Evolutionary conservation across 768 basidiomycete genomes (phyloP), one percentile per base, ranked within the genome.

Genomic region (Rhodotorula diobovata): DNA sequence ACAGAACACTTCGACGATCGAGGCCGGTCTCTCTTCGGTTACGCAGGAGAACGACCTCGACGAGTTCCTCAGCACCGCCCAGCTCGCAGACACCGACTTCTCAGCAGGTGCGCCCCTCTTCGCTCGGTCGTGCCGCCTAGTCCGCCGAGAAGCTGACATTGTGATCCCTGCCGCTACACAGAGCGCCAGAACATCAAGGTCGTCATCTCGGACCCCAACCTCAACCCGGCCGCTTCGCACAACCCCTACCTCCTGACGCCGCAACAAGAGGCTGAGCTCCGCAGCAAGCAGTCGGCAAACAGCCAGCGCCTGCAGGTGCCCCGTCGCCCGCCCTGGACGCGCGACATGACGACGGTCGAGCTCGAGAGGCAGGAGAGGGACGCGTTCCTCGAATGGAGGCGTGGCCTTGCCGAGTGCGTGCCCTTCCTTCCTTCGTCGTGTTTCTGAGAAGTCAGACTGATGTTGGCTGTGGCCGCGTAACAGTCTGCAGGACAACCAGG

Each of bases 21-120:
- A 90, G 66, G 80, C 84, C 20, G 84, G 87, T 14, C 84, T 99
- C 48, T 87, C 88, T 79, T 97, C 95, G 0, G 88, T 99, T 32
- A 99, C 96, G 0, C 94, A 98, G 81, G 95, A 99, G 82, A 84
- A 87, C 66, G 93, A 97, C 82, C 83, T 99, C 30, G 93, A 97
- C 75, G 95, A 94, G 81, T 99, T 99, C 80, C 81, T 99, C 66
- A 94, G 87, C 78, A 96, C 91, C 21, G 96, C 96, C 18, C 90
- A 93, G 77, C 83, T 99, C 65, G 96, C 96, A 23, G 95, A 90
- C 61, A 90, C 90, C 20, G 92, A 99, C 76, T 99, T 99, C 78
- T 91, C 92, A 28, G 95, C 95, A 46, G 95, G 94, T 95, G 70
- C 46, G 86, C 73, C 15, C 39, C 50, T 28, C 83, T 62, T 14